A percentile compares a stretch with the other conserved stretches of the same genome.
phyloP scores from a whole-genome alignment of 495 filamentous ascomycete genomes.

The Talaromyces trachyspermus region DNA sequence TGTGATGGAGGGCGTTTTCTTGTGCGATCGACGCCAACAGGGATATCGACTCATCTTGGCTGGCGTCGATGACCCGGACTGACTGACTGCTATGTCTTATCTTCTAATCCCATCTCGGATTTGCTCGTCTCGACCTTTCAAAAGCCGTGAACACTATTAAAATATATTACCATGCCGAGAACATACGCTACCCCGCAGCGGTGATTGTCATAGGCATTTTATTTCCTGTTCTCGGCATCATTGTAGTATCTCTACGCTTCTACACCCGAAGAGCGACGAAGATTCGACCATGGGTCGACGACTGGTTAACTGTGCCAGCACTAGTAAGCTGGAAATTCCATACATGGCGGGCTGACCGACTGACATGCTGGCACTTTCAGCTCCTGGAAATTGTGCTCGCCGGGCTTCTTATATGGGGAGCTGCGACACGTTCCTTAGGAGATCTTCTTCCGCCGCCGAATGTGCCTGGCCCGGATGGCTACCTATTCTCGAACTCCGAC shows the following conservation, averaged over 20 bases:
- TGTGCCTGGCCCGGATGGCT: constrained; percentile 9
- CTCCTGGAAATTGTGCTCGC: constrained; percentile 6
- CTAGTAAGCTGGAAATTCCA: background rate
- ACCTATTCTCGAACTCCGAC: constrained; percentile 5
- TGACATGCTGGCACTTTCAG: background rate
- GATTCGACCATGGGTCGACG: constrained; percentile 2
- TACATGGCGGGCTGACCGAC: background rate
- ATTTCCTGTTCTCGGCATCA: constrained; percentile 8
- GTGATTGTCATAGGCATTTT: constrained; percentile 6
- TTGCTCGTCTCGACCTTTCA: no score
- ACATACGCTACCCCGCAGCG: constrained; percentile 7
- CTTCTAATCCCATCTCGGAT: background rate
- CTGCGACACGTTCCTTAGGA: constrained; percentile 4
- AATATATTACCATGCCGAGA: background rate
- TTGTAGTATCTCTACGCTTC: constrained; percentile 2
- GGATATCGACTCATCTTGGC: no score
- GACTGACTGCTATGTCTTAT: background rate
- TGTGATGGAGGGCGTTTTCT: background rate
- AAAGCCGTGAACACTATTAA: no score
- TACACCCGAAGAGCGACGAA: constrained; percentile 1
- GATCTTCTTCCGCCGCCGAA: constrained; percentile 8
- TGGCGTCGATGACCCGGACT: background rate
- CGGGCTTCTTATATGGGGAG: constrained; percentile 8
- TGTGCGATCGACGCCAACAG: background rate
- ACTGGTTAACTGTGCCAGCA: constrained; percentile 7